Base-by-base conservation (phyloP, 1,284 basidiomycete species). In the Sphagnurus paluster region DNA sequence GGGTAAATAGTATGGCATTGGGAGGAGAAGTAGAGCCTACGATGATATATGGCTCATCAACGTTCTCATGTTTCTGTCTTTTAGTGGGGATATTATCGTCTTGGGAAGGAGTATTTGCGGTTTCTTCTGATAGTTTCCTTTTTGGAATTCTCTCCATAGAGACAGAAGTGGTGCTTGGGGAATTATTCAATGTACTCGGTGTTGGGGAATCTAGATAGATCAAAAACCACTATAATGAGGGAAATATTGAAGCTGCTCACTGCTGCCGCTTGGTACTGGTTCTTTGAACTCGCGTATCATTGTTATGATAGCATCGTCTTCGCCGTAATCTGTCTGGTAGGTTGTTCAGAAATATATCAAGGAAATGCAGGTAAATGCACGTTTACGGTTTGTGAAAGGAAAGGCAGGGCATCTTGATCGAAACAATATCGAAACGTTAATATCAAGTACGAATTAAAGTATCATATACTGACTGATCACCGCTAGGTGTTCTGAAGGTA, bases 241-340 rank as follows among this genome's bases (percentile, higher is more conserved):
- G n/a, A n/a, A n/a, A n/a, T n/a, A n/a, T n/a, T n/a, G n/a, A n/a
- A n/a, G n/a, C n/a, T n/a, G n/a, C n/a, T n/a, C n/a, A n/a, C n/a
- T n/a, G n/a, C n/a, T n/a, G n/a, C n/a, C n/a, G n/a, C n/a, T n/a
- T n/a, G n/a, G n/a, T n/a, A 21, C 5, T 21, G 14, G 28, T 41
- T 32, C 39, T 2, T 21, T 14, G 10, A 41, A 21, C 4, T n/a
- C 19, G 8, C 36, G 25, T 14, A 53, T 49, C 4, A 46, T 30
- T 11, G 19, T 13, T 7, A 19, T 41, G 10, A 49, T 52, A 26
- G n/a, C n/a, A n/a, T n/a, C n/a, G n/a, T 53, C 48, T n/a, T 46
- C 51, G n/a, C 51, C 51, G 13, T 47, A 50, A 8, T 50, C 48
- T 17, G 42, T 49, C 17, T 49, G 47, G 48, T 52, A 14, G 21